These are phyloP conservation scores for Aspergillus sp. DNA, from an alignment of 2,329 filamentous ascomycete species.

Conservation along the genomic window DNA sequence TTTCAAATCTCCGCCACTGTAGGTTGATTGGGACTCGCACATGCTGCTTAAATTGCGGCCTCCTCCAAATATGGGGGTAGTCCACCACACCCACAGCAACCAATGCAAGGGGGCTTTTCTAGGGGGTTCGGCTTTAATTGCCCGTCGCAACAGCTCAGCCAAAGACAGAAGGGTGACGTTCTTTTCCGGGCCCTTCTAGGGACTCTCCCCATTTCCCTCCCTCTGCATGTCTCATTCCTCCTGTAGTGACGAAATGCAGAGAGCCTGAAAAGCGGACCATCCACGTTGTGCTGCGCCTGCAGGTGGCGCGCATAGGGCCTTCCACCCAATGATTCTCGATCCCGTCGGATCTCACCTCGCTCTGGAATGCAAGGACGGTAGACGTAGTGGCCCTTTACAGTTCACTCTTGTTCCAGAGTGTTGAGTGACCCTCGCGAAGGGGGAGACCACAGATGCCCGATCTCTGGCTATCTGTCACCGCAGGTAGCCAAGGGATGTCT, in stretches of 20 bases:
- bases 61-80: conserved; percentile 22
- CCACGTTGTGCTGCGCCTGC: conserved; percentile 35
- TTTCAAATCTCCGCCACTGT: conserved; percentile 12
- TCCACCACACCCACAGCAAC: conserved; percentile 19
- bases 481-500: conserved; percentile 32
- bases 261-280: conserved; percentile 23
- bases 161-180: conserved; percentile 16
- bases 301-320: conserved; percentile 20
- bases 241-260: conserved; percentile 30
- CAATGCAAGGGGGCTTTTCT: conserved; percentile 29
- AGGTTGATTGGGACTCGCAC: conserved; percentile 15
- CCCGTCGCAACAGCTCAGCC: conserved; percentile 23
- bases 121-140: conserved; percentile 26
- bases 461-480: conserved; percentile 18
- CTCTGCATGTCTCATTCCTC: conserved; percentile 34
- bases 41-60: conserved; percentile 19
- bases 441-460: conserved; percentile 21
- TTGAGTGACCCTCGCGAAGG: conserved; percentile 30
- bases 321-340: conserved; percentile 26
- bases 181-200: conserved; percentile 18
- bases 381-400: conserved; percentile 21
- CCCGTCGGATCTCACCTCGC: conserved; percentile 23
- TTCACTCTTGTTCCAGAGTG: conserved; percentile 27
- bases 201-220: conserved; percentile 16
- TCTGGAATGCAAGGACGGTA: conserved; percentile 41